Evolutionary conservation across 2,329 filamentous ascomycete genomes (phyloP), one percentile per base, ranked within the genome.

Genomic region (Parafenestella ontariensis): DNA sequence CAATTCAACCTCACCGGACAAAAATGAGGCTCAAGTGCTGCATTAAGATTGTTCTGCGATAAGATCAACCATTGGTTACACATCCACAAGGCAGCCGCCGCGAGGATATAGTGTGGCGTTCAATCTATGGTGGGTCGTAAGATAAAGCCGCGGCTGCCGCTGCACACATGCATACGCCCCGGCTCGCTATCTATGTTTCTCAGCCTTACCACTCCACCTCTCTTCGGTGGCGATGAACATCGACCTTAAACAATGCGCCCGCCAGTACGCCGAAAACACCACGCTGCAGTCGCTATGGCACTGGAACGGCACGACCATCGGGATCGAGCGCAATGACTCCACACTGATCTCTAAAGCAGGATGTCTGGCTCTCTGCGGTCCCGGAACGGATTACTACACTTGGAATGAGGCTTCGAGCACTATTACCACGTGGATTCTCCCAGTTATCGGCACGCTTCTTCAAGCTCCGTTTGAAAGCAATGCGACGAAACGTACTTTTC

Each of bases 391-490:
- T 37, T 68, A 59, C n/a, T 77, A 77, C 48, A 54, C 62, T 0
- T 77, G 75, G 76, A 47, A 46, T 1, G 62, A 66, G 20, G 62
- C 62, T 0, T 72, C 70, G 1, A 55, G 46, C 8, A 76, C 75
- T 1, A 76, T 78, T 36, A 77, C 74, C 1, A 78, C 76, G 3
- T 78, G 76, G 76, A 68, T 78, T 8, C 49, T 78, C 5, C 76
- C 76, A 0, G 63, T 77, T 5, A 62, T 78, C 0, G 76, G 76
- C 15, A 73, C 74, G 2, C 49, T 78, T 1, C 54, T 78, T 1
- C 77, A 78, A 49, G 77, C 75, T 15, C 77, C 77, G 0, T 78
- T 77, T 48, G 74, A 77, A 37, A 78, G 76, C 56, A 79, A 79
- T 54, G 66, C 66, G 2, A 66, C 71, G 37, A 67, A 57, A 54